These are phyloP conservation scores for Ceratocystis variospora DNA, from an alignment of 2,329 filamentous ascomycete species.

Conservation along the genomic window DNA sequence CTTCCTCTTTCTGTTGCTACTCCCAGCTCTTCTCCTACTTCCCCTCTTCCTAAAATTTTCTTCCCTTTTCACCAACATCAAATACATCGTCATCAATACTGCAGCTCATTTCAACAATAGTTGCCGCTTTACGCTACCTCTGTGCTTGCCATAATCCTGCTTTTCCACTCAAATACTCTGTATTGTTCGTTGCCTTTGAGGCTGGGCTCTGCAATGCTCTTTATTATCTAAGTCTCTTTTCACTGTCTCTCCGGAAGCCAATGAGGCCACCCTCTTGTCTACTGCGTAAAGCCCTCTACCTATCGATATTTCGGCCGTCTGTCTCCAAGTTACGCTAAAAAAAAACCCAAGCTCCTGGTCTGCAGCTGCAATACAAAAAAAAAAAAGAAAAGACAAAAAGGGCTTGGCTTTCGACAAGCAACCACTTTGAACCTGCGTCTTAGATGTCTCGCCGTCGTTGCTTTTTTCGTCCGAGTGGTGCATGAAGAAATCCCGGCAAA, in stretches of 20 bases:
- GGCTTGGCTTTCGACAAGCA: not conserved
- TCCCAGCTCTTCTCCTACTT: not conserved
- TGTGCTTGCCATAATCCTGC: not conserved
- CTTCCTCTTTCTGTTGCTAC: not conserved
- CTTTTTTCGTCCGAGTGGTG: not conserved
- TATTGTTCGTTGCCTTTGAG: not conserved
- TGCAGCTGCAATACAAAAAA: not conserved
- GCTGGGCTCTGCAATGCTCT: not conserved
- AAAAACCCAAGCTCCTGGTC: not conserved
- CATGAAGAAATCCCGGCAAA: slow-evolving; percentile 2
- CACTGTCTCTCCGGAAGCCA: not conserved
- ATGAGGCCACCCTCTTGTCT: not conserved
- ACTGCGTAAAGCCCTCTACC: not conserved
- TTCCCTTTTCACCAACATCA: not conserved
- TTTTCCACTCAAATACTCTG: not conserved
- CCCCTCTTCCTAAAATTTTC: not conserved
- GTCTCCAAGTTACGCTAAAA: not conserved
- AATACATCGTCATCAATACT: not conserved
- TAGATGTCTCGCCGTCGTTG: not conserved
- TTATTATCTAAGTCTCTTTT: not conserved
- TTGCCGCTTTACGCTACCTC: not conserved
- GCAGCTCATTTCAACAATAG: not conserved
- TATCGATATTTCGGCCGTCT: not conserved
- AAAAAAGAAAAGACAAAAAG: not conserved
- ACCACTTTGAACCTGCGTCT: not conserved